A percentile compares a stretch with the other conserved stretches of the same genome.
These are phyloP conservation scores for Huntiella abstrusa DNA, from an alignment of 2,329 filamentous ascomycete species.

Conservation along the genomic window DNA sequence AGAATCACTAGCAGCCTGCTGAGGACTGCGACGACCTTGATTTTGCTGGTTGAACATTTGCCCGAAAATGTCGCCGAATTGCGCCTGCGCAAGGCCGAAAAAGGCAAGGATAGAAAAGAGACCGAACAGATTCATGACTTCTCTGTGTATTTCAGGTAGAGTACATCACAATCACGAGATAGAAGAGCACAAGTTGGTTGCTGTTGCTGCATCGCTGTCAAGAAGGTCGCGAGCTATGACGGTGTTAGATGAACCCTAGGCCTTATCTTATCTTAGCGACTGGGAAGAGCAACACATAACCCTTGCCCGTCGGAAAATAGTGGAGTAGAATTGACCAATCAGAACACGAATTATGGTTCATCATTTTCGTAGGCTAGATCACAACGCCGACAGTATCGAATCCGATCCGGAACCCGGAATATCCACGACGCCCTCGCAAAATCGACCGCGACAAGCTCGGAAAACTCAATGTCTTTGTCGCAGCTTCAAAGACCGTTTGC, in stretches of 20 bases:
- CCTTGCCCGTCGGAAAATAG: conserved; percentile 8
- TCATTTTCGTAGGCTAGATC: conserved; percentile 7
- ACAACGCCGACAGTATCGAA: no score
- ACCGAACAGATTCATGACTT: conserved; percentile 2
- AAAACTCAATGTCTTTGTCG: conserved; percentile 13
- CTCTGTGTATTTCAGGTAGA: background rate
- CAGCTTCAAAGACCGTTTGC: conserved; percentile 27
- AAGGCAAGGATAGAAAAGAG: conserved; percentile 6
- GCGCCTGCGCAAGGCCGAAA: conserved; percentile 25
- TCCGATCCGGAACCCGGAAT: no score
- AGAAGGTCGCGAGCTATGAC: background rate
- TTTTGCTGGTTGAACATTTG: conserved; percentile 62
- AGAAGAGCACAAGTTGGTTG: background rate
- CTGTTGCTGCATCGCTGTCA: background rate
- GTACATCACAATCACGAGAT: background rate
- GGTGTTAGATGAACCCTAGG: background rate
- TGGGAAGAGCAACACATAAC: background rate
- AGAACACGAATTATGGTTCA: background rate
- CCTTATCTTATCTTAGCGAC: conserved; percentile 8
- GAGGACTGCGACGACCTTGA: conserved; percentile 34
- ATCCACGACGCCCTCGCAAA: no score
- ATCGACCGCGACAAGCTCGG: no score
- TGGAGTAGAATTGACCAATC: conserved; percentile 7
- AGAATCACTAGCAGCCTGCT: conserved; percentile 74
- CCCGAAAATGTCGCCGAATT: conserved; percentile 93